Evolutionary conservation across 352 stramenopile genomes (phyloP).

Genomic region (Phytophthora uliginosa): DNA sequence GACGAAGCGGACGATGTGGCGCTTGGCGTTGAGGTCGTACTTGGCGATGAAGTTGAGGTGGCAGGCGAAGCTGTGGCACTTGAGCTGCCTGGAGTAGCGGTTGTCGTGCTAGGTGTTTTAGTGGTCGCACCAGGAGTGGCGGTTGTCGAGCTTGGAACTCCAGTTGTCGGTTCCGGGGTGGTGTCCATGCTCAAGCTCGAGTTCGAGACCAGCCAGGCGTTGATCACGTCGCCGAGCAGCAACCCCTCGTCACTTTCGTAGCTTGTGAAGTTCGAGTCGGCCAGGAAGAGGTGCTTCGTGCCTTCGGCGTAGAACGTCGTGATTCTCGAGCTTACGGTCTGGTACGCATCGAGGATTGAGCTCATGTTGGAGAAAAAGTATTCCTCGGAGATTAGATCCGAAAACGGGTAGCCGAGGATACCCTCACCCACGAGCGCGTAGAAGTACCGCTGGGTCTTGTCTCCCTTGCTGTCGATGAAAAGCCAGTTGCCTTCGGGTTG

Average conservation of each 20-base stretch:
- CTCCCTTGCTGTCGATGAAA: constrained; percentile 69
- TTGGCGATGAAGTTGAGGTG: constrained; percentile 11
- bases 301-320: constrained; percentile 45
- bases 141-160: constrained; percentile 8
- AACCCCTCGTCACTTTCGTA: constrained; percentile 38
- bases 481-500: constrained; percentile 60
- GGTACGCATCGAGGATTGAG: constrained; percentile 43
- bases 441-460: constrained; percentile 68
- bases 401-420: constrained; percentile 67
- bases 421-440: constrained; percentile 67
- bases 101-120: constrained; percentile 4
- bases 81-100: background rate
- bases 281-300: constrained; percentile 41
- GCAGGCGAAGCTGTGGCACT: constrained; percentile 6
- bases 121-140: background rate
- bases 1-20: background rate
- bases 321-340: constrained; percentile 35
- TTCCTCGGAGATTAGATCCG: constrained; percentile 54
- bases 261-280: constrained; percentile 34
- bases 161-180: constrained; percentile 16
- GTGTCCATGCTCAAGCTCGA: constrained; percentile 30
- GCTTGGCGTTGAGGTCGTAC: constrained; percentile 4
- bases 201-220: constrained; percentile 41
- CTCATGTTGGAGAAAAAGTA: constrained; percentile 58
- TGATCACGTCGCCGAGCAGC: constrained; percentile 40